Base-by-base conservation (phyloP, 179 eudicot genomes). In the Heliamphora pulchella region DNA sequence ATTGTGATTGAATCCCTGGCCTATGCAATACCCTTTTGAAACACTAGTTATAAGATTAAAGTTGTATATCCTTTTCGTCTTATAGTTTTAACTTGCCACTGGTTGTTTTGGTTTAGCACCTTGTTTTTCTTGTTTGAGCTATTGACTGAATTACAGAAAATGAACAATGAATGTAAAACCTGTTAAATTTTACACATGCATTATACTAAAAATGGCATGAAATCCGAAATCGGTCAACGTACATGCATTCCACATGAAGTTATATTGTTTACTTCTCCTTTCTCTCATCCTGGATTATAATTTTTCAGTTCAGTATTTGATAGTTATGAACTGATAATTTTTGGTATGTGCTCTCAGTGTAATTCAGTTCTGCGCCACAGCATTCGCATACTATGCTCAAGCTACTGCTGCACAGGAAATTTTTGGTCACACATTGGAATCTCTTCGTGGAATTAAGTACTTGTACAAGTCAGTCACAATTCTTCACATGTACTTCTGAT, bases 371-470 rank as follows among this genome's bases (percentile, higher is more conserved):
- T 94, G 99, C 44, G 88, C 99, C 79, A 90, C 97, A 61, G 99
- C 99, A 76, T 96, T 96, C 85, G 99, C 93, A 44, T 96, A 91
- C 86, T 96, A 96, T 81, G 92, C 99, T 82, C 99, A 96, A 90
- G 99, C 99, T 77, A 96, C 99, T 81, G 98, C 99, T 9, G 99
- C 98, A 58, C 93, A 89, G 79, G 98, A 96, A 87, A 94, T 96
- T 78, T 96, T 96, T 85, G 93, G 99, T 82, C 99, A 96, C 83
- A 96, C 98, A 0, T 81, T 96, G 89, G 92, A 96, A 84, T 96
- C 99, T 74, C 98, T 96, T 59, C 93, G 99, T 43, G 98, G 99
- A 81, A 96, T 96, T 78, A 94, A 94, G 86, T 96, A 96, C 84
- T 83, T 96, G 51, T 96, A 94, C 98, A 92, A 96, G 99, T 96